Evolutionary conservation across 2,329 filamentous ascomycete species (phyloP), one percentile per base, ranked within the genome.

Genomic region (Aspergillus sp.): DNA sequence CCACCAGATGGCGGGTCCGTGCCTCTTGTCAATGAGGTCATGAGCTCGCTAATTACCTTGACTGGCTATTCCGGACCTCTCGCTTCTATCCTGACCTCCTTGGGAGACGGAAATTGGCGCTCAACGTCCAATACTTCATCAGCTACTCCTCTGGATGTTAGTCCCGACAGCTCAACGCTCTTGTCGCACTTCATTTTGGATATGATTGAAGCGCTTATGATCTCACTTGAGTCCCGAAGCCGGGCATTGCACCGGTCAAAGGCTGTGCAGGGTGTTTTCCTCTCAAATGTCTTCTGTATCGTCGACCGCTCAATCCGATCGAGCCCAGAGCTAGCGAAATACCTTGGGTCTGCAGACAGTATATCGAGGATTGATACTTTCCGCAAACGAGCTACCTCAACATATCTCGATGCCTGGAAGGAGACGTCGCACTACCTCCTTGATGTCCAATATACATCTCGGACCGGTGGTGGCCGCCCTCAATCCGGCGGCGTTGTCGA

Each of bases 81-180:
- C 22, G 91, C 91, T 3, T 94, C 91, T 63, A 92, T 99, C 68
- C 89, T 99, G 83, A 89, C 95, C 30, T 97, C 93, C 0, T 80
- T 99, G 9, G 95, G 95, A 19, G 93, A 98, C 70, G 93, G 93
- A 1, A 94, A 94, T 41, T 99, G 95, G 95, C 81, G 80, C 57
- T 85, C 85, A 11, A 84, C 84, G 3, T 86, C 85, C 7, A 82
- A 81, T 5, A 87, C 91, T 47, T 85, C 85, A 30, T 85, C 89
- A 22, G 89, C 90, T 0, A 91, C 89, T 55, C 82, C 91, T 0
- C 92, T 96, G 71, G 94, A 98, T 71, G 89, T 97, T 38, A 89
- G 91, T 15, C 93, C 93, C 3, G 93, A 98, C 72, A 93, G 93
- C 31, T 88, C 89, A 66, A 89, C 94, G 57, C 88, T 99, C 17